phyloP scores from a whole-genome alignment of 2,329 filamentous ascomycete species.

The Cercospora berteroae region DNA sequence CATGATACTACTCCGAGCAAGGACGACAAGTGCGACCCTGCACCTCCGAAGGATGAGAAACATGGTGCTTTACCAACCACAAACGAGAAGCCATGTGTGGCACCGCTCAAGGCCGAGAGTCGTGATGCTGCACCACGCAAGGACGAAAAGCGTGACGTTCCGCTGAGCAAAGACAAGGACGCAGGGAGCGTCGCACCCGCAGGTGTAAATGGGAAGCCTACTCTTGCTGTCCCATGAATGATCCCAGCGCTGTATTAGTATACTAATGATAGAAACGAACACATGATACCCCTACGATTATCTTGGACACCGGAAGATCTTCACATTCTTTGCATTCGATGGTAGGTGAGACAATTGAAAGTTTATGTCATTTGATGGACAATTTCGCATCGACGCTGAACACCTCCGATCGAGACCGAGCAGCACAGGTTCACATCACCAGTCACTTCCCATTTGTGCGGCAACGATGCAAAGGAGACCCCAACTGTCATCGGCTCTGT shows the following conservation, averaged over 20 bases:
- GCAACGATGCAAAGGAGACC: background rate
- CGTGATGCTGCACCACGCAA: background rate
- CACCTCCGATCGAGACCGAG: background rate
- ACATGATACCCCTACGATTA: background rate
- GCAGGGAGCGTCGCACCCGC: constrained; percentile 1
- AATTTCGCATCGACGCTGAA: background rate
- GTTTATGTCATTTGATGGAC: background rate
- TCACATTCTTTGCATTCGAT: background rate
- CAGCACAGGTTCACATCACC: background rate
- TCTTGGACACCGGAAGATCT: background rate
- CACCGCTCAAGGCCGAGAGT: background rate
- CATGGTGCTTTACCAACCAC: background rate
- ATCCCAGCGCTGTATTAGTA: background rate
- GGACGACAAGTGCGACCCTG: background rate
- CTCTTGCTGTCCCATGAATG: background rate
- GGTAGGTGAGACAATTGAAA: background rate
- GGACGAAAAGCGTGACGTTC: background rate
- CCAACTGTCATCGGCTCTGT: background rate
- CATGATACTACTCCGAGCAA: background rate
- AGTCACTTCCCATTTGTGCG: background rate
- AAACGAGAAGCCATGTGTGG: background rate
- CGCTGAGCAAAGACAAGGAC: background rate
- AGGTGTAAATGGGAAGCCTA: background rate
- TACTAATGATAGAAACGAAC: background rate
- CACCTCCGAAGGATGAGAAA: background rate